Conservation (phyloP, 352 stramenopile species). For the Globisporangium radiosum region DNA sequence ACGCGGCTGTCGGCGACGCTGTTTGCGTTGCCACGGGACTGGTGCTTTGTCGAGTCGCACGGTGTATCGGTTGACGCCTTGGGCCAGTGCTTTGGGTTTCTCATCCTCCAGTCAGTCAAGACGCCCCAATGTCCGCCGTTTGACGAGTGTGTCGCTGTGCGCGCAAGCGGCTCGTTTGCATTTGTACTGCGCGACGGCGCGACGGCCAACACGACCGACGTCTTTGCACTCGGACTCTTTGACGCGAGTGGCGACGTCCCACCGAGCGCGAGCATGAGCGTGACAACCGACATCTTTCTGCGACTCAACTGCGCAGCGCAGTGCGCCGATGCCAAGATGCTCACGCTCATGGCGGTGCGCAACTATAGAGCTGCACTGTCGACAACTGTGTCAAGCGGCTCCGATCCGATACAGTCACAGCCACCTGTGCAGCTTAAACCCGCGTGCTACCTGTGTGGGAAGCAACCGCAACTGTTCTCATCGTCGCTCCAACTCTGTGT, state of each 20-base stretch:
- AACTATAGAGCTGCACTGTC: conserved; percentile 6
- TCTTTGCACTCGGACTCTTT: conserved; percentile 35
- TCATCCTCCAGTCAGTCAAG: conserved; percentile 38
- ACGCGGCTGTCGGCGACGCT: conserved; percentile 20
- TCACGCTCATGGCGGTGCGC: conserved; percentile 30
- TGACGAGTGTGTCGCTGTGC: conserved; percentile 16
- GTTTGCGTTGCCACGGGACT: conserved; percentile 20
- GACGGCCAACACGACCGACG: conserved; percentile 28
- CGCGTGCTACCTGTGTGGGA: conserved; percentile 18
- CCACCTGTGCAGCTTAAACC: conserved; percentile 6
- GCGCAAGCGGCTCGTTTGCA: conserved; percentile 20
- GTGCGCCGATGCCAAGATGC: conserved; percentile 46
- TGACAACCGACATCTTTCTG: conserved; percentile 26
- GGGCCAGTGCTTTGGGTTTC: conserved; percentile 28
- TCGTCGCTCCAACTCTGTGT: conserved; percentile 14
- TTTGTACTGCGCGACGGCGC: conserved; percentile 31
- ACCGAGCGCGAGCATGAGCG: conserved; percentile 14
- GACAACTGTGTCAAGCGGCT: not conserved
- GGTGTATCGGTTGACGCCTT: conserved; percentile 27
- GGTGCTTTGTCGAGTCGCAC: conserved; percentile 29
- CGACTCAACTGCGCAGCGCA: conserved; percentile 25
- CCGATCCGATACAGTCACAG: no score
- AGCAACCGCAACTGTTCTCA: conserved; percentile 7
- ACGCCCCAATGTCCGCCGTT: conserved; percentile 32
- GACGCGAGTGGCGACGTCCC: conserved; percentile 33